Conservation (phyloP, 1,139 yeast species). For the Hyphopichia wangnamkhiaoensis region DNA sequence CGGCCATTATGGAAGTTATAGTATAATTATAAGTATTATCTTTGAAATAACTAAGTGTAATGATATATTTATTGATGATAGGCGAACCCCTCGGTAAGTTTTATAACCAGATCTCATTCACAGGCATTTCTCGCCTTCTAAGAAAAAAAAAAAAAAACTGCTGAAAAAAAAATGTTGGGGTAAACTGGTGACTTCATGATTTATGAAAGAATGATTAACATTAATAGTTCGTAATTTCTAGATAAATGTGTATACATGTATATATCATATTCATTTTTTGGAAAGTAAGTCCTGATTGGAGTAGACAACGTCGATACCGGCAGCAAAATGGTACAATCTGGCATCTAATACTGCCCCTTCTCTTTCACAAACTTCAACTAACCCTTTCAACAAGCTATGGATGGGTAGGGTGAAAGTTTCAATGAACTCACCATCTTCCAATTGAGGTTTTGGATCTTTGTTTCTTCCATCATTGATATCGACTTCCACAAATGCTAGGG, state of each 20-base stretch:
- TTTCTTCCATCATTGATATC: conserved; percentile 70
- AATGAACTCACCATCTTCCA: conserved; percentile 89
- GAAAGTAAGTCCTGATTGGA: conserved; percentile 2
- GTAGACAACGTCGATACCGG: conserved; percentile 46
- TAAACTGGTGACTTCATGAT: not conserved
- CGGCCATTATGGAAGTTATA: too few relatives aligned
- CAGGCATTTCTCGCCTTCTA: too few relatives aligned
- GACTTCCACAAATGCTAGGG: conserved; percentile 74
- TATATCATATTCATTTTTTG: not conserved
- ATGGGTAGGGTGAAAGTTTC: conserved; percentile 76
- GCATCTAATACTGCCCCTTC: conserved; percentile 84
- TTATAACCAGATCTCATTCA: too few relatives aligned
- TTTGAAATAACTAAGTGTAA: too few relatives aligned
- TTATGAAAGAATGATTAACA: too few relatives aligned
- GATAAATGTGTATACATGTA: not conserved
- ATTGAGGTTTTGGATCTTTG: conserved; percentile 63
- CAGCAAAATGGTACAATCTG: conserved; percentile 81
- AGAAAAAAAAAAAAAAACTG: too few relatives aligned
- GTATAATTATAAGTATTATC: too few relatives aligned
- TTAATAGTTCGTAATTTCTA: not conserved
- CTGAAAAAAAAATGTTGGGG: not conserved
- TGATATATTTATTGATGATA: too few relatives aligned
- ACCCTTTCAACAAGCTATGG: conserved; percentile 51
- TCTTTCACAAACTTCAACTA: conserved; percentile 47
- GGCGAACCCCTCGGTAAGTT: too few relatives aligned